Evolutionary conservation across 2,329 filamentous ascomycete species (phyloP).

Genomic region (Cryphonectria nitschkei): DNA sequence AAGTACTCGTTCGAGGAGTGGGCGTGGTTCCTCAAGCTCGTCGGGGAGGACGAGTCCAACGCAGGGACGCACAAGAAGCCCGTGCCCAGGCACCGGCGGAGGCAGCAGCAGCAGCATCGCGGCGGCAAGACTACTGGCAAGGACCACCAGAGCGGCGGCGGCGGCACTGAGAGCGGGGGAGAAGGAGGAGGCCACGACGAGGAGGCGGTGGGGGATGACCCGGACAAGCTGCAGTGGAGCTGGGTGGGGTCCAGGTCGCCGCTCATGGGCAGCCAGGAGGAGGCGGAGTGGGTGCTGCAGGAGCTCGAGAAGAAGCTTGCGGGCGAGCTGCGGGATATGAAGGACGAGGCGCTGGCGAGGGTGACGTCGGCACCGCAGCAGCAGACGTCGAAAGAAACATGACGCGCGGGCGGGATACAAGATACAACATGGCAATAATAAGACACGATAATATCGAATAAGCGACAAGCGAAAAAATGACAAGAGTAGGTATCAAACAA

Average conservation of each 20-base stretch:
- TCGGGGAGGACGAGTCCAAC: conserved; percentile 66
- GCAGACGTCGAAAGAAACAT: background rate
- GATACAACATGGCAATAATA: background rate
- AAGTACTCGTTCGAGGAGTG: conserved; percentile 83
- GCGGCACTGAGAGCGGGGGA: background rate
- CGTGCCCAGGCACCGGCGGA: conserved; percentile 19
- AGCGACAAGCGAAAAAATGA: background rate
- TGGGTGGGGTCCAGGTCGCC: conserved; percentile 74
- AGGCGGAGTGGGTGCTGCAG: conserved; percentile 75
- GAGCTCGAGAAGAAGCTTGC: conserved; percentile 62
- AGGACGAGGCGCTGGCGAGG: conserved; percentile 30
- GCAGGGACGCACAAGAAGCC: conserved; percentile 54
- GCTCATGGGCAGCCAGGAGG: conserved; percentile 68
- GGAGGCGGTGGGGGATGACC: conserved; percentile 21
- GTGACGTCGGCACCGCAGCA: background rate
- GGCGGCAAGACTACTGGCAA: background rate
- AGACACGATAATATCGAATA: background rate
- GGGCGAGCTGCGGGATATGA: conserved; percentile 45
- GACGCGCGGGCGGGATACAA: background rate
- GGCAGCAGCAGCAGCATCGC: conserved; percentile 17
- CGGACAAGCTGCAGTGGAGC: conserved; percentile 59
- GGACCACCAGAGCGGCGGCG: background rate
- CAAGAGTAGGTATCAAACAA: background rate
- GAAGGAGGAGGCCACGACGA: conserved; percentile 4
- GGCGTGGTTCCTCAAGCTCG: conserved; percentile 80